Conservation (phyloP, 768 basidiomycete genomes). For the Psilocybe subaeruginosa region DNA sequence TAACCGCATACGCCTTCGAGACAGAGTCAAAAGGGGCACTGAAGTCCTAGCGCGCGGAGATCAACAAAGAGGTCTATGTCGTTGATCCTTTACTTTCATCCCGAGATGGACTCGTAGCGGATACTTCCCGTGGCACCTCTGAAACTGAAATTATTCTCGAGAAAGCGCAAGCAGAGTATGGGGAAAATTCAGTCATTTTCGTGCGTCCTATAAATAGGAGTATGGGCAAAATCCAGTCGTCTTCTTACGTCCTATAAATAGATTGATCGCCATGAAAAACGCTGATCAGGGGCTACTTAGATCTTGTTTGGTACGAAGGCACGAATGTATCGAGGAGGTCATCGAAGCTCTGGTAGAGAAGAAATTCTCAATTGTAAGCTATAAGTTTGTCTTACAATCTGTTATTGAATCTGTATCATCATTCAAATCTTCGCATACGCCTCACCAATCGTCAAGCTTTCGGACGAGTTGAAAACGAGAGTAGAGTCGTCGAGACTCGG, state of each 20-base stretch:
- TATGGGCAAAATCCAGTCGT: conserved; percentile 5
- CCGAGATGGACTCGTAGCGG: conserved; percentile 1
- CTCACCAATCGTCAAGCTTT: conserved; percentile 11
- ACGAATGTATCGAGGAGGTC: conserved; percentile 16
- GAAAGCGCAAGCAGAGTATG: background rate
- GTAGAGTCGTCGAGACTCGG: conserved; percentile 7
- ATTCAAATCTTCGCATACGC: conserved; percentile 12
- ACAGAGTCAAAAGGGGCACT: conserved; percentile 3
- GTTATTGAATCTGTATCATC: no score
- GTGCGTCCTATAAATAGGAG: conserved; percentile 1
- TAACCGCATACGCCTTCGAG: conserved; percentile 7
- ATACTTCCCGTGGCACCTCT: background rate
- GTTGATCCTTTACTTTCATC: no score
- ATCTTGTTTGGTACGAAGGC: background rate
- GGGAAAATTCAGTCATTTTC: conserved; percentile 7
- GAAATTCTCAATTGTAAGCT: conserved; percentile 10
- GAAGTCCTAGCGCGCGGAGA: conserved; percentile 5
- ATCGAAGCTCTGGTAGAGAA: conserved; percentile 10
- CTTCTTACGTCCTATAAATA: conserved; percentile 3
- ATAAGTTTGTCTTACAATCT: background rate
- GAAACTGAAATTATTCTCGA: conserved; percentile 7
- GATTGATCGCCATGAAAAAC: background rate
- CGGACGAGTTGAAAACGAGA: conserved; percentile 4
- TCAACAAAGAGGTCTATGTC: conserved; percentile 5
- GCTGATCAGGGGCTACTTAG: background rate